These are phyloP conservation scores for Miscanthus sacchariflorus DNA, from an alignment of 202 grass and related monocot species.

Conservation along the genomic window DNA sequence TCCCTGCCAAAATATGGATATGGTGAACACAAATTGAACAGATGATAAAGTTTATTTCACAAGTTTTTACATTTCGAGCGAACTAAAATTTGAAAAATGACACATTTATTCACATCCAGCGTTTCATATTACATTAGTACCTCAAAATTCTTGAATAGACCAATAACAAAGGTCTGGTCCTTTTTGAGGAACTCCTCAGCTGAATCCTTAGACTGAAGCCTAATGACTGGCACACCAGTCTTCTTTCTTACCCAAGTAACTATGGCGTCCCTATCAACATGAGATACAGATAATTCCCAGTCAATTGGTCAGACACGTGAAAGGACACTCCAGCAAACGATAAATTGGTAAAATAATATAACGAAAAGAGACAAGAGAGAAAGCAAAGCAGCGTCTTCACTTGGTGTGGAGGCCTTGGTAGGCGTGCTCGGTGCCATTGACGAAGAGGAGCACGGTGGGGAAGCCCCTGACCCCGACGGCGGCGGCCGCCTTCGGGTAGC, in stretches of 20 bases:
- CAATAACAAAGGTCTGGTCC: slow-evolving; percentile 66
- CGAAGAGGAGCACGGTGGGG: slow-evolving; percentile 86
- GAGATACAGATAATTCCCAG: neutral
- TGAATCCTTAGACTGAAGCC: slow-evolving; percentile 66
- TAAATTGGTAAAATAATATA: neutral
- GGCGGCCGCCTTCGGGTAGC: slow-evolving; percentile 81
- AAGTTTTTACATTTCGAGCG: neutral
- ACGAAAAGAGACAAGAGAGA: neutral
- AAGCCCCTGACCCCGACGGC: slow-evolving; percentile 78
- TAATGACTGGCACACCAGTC: slow-evolving; percentile 71
- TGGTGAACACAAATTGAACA: slow-evolving; percentile 23
- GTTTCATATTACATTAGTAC: slow-evolving; percentile 44
- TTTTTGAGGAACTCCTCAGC: slow-evolving; percentile 73
- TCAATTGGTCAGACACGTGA: slow-evolving; percentile 39
- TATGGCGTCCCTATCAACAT: slow-evolving; percentile 75
- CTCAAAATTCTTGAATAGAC: slow-evolving; percentile 83
- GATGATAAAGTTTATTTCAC: slow-evolving; percentile 11
- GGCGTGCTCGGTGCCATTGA: slow-evolving; percentile 69
- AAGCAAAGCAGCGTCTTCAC: slow-evolving; percentile 17
- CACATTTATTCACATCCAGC: neutral
- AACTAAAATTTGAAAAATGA: neutral
- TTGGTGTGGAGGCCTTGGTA: slow-evolving; percentile 75
- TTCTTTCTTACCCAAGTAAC: slow-evolving; percentile 98
- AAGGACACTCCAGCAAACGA: neutral
- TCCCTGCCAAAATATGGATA: slow-evolving; percentile 59